Conservation (phyloP, 352 stramenopile species). For the Globisporangium splendens region DNA sequence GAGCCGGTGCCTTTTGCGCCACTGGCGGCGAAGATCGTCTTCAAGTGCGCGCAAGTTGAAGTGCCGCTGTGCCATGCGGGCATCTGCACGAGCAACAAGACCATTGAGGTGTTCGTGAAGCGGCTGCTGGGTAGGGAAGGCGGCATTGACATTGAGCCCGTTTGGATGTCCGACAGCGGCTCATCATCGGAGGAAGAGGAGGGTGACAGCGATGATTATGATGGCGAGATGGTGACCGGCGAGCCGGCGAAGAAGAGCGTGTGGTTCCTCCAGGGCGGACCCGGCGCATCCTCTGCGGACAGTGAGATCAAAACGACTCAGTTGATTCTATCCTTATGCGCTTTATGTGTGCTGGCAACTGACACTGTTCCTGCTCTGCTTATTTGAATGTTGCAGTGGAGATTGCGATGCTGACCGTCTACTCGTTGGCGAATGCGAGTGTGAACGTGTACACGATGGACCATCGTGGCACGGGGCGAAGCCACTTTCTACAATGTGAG, state of each 20-base stretch:
- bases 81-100: conserved; percentile 57
- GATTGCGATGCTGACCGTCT: too few relatives aligned
- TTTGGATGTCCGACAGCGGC: conserved; percentile 14
- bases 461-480: conserved; percentile 36
- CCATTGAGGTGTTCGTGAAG: conserved; percentile 45
- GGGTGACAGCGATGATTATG: too few relatives aligned
- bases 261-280: conserved; percentile 43
- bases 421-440: too few relatives aligned
- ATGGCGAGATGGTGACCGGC: too few relatives aligned
- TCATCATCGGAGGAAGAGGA: too few relatives aligned
- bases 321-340: too few relatives aligned
- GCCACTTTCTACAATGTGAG: conserved; percentile 15
- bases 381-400: too few relatives aligned
- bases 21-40: background rate
- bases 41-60: conserved; percentile 59
- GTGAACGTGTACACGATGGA: conserved; percentile 51
- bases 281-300: conserved; percentile 31
- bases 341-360: too few relatives aligned
- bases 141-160: conserved; percentile 1
- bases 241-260: conserved; percentile 4
- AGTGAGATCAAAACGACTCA: too few relatives aligned
- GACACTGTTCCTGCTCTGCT: too few relatives aligned
- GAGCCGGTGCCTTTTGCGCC: background rate
- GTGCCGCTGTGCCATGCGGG: conserved; percentile 68
- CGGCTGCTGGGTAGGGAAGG: conserved; percentile 15